Evolutionary conservation across 768 basidiomycete genomes (phyloP), one percentile per base, ranked within the genome.

Genomic region (Termitomyces sp.): DNA sequence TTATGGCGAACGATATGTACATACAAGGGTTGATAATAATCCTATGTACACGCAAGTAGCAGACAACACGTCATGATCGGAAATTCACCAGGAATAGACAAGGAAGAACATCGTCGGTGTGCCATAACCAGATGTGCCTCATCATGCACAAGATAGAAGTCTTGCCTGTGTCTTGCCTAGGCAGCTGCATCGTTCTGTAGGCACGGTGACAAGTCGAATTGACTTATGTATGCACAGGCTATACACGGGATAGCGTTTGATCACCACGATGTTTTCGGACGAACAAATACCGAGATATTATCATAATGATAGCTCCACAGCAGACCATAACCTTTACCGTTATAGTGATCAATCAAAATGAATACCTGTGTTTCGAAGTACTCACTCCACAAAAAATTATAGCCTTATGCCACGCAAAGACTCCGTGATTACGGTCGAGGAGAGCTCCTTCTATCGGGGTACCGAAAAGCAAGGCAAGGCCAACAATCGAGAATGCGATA

Each of bases 391-490:
- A 80, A 45, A 81, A 81, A 3, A 79, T 69, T 46, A 80, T 77
- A 5, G 78, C 67, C 55, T 60, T 71, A 42, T 68, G 68, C 80
- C 80, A 81, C 7, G 66, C 54, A 43, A 73, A 76, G 12, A 57
- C 46, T 45, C 63, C 62, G 11, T 67, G 53, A 15, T 60, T 43
- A 14, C 54, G 63, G n/a, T 72, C 70, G 25, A 83, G 68, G 31
- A 84, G 62, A 1, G 77, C 79, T 8, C 84, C 83, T 56, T 76
- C 74, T 36, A 84, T 81, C 0, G 83, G 84, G 0, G 81, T 80
- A 3, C 83, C 83, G 47, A 77, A 68, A 7, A 80, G 72, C 55
- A 81, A 65, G 9, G 82, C 78, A 29, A 82, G 64, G 10, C 78
- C 78, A 40, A 79, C 76, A 50, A 82, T 65, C 11, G 81, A 79